Evolutionary conservation across 495 filamentous ascomycete species (phyloP).

Genomic region (Penicillium dipodomyicola): DNA sequence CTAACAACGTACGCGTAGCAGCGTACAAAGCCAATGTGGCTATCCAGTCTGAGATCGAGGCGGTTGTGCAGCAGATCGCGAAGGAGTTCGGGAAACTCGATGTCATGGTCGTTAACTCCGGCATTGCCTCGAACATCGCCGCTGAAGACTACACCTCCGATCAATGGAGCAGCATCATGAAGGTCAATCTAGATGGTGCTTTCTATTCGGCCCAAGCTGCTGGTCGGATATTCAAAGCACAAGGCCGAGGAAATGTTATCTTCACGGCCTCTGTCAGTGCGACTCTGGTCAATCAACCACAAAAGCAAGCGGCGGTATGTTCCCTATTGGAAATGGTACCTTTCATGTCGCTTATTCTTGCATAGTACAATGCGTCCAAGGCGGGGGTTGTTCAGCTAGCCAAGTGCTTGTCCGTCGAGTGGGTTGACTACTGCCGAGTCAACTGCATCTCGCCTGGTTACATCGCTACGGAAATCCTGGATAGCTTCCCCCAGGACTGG

Average conservation of each 20-base stretch:
- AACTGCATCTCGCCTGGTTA: slow-evolving; percentile 48
- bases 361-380: slow-evolving; percentile 41
- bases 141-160: slow-evolving; percentile 38
- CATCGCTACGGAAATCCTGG: slow-evolving; percentile 40
- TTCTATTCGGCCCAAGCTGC: slow-evolving; percentile 48
- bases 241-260: slow-evolving; percentile 42
- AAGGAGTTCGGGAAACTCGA: slow-evolving; percentile 68
- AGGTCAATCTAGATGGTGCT: slow-evolving; percentile 48
- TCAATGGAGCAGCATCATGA: slow-evolving; percentile 42
- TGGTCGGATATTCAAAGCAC: slow-evolving; percentile 39
- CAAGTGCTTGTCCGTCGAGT: slow-evolving; percentile 39
- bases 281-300: slow-evolving; percentile 45
- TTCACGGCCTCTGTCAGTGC: slow-evolving; percentile 45
- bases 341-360: background rate
- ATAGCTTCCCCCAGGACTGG: slow-evolving; percentile 23
- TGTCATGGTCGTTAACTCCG: slow-evolving; percentile 74
- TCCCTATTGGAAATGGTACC: background rate
- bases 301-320: slow-evolving; percentile 41
- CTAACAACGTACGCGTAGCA: slow-evolving; percentile 62
- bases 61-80: slow-evolving; percentile 53
- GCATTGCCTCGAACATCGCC: slow-evolving; percentile 51
- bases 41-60: slow-evolving; percentile 53
- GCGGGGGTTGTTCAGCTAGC: slow-evolving; percentile 38
- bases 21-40: slow-evolving; percentile 71
- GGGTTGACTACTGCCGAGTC: slow-evolving; percentile 41